Evolutionary conservation across 2,329 filamentous ascomycete species (phyloP), one percentile per base, ranked within the genome.

Genomic region (Tolypocladium ovalisporum): DNA sequence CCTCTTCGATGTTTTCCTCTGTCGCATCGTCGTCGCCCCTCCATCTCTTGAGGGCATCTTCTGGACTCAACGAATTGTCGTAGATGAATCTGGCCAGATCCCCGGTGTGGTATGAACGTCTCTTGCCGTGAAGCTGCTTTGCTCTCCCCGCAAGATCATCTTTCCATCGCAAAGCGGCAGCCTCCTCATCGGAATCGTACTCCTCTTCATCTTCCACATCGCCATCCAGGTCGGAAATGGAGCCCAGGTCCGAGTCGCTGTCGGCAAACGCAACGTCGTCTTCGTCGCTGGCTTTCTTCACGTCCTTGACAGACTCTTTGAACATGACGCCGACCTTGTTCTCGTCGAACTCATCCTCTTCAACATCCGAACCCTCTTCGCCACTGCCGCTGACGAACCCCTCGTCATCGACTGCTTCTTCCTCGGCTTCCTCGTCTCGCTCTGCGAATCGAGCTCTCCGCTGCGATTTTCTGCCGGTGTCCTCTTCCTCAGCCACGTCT

Each of bases 231-330:
- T 76, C 75, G 2, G 90, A 96, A 61, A 97, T 73, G 4, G 93
- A 96, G 8, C 94, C 94, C 5, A 99, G 79, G 69, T 99, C 95
- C 0, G 94, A 99, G 71, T 99, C 95, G 67, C 90, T 96, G 67
- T 99, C 94, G 17, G 94, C 94, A 75, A 97, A 99, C 1, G 86
- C 90, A 58, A 97, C 66, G 56, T 96, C 90, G 35, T 85, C 89
- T 29, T 84, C 82, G 13, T 76, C 77, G 27, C 68, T 79, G 40
- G 81, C 76, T 55, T 77, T 76, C 37, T 82, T 79, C 19, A 70
- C 67, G 8, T 76, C 72, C 57, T 79, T 78, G 55, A 76, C 76
- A 69, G 86, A n/a, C 10, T 34, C 47, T 8, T 52, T 42, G 35
- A 56, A 87, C 67, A 85, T 76, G 61, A 79, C 84, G 61, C 84